phyloP scores from a whole-genome alignment of 352 stramenopile genomes.

The Pythium periplocum region DNA sequence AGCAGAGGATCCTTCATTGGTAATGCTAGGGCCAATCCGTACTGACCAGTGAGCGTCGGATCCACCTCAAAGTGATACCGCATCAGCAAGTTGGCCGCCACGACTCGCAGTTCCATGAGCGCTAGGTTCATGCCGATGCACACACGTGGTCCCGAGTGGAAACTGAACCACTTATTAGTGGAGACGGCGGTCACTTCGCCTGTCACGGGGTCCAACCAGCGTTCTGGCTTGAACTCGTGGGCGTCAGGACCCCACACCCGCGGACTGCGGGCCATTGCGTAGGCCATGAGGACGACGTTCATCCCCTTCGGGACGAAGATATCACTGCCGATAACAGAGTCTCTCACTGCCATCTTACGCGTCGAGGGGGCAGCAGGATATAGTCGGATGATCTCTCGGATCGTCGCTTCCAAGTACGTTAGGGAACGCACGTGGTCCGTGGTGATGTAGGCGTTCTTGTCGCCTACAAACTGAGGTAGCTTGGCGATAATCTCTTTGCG shows the following conservation, averaged over 20 bases:
- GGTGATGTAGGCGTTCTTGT: conserved; percentile 19
- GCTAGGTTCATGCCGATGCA: too few species aligned
- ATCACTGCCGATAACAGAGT: conserved; percentile 32
- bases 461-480: not conserved
- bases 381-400: conserved; percentile 52
- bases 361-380: conserved; percentile 53
- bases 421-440: conserved; percentile 42
- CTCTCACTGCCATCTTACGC: conserved; percentile 42
- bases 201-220: conserved; percentile 23
- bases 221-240: conserved; percentile 43
- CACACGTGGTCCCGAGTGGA: too few species aligned
- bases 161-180: too few species aligned
- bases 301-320: conserved; percentile 17
- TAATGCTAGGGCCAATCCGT: too few species aligned
- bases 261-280: conserved; percentile 22
- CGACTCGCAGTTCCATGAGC: too few species aligned
- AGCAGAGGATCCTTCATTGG: too few species aligned
- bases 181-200: not conserved
- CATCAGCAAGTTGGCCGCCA: too few species aligned
- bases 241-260: conserved; percentile 36
- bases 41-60: too few species aligned
- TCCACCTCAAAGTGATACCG: too few species aligned
- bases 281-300: conserved; percentile 20
- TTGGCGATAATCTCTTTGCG: conserved; percentile 30
- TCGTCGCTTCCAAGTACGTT: conserved; percentile 41